Evolutionary conservation across 495 filamentous ascomycete genomes (phyloP).

Genomic region (Penicillium nucicola): DNA sequence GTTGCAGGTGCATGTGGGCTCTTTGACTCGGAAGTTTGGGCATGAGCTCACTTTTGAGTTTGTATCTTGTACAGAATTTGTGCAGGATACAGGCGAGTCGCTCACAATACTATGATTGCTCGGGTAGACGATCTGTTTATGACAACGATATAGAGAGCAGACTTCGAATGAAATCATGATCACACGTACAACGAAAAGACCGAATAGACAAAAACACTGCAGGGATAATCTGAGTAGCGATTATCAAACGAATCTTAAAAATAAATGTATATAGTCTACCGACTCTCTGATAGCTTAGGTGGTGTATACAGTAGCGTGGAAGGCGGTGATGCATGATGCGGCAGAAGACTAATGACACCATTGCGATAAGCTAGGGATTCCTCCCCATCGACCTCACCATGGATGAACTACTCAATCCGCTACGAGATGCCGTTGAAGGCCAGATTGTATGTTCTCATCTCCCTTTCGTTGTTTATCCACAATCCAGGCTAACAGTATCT

Average conservation of each 20-base stretch:
- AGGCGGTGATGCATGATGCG: slow-evolving; percentile 13
- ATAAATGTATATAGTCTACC: too few species aligned
- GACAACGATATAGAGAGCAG: slow-evolving; percentile 9
- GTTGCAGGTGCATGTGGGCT: background rate
- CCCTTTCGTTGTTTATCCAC: background rate
- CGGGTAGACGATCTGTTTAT: background rate
- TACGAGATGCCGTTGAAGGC: slow-evolving; percentile 75
- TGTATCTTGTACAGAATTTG: background rate
- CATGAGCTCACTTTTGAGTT: background rate
- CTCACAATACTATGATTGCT: background rate
- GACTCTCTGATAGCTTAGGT: too few species aligned
- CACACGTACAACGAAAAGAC: background rate
- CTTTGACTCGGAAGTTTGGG: background rate
- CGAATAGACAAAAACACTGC: background rate
- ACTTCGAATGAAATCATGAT: slow-evolving; percentile 24
- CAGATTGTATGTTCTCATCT: slow-evolving; percentile 61
- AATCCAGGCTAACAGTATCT: slow-evolving; percentile 13
- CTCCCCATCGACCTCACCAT: slow-evolving; percentile 40
- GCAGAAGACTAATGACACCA: slow-evolving; percentile 27
- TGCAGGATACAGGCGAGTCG: background rate
- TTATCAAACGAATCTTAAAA: too few species aligned
- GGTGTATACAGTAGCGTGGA: slow-evolving; percentile 3
- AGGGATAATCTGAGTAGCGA: too few species aligned
- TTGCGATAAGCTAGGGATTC: slow-evolving; percentile 27
- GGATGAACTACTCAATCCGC: slow-evolving; percentile 73